Conservation (phyloP, 2,329 filamentous ascomycete species). For the Calonectria hongkongensis region DNA sequence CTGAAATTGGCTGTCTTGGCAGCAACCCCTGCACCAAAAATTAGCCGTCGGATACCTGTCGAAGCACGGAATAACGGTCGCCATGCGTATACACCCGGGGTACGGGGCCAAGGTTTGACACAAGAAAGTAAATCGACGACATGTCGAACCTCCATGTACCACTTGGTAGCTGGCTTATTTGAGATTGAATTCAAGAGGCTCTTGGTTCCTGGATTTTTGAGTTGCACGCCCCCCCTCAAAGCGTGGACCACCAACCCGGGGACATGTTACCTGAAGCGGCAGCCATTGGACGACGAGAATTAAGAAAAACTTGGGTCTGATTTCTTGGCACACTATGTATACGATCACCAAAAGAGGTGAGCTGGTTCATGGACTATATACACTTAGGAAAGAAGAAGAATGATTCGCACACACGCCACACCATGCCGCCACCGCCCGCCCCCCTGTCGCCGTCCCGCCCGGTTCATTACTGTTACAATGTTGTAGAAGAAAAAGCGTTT, state of each 20-base stretch:
- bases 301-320: neutral
- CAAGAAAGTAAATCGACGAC: slow-evolving; percentile 20
- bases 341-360: slow-evolving; percentile 1
- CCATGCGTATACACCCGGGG: neutral
- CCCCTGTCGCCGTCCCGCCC: neutral
- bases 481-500: neutral
- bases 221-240: neutral
- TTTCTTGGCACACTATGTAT: slow-evolving; percentile 25
- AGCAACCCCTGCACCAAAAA: neutral
- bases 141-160: neutral
- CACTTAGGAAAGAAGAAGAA: slow-evolving; percentile 9
- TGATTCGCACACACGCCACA: neutral
- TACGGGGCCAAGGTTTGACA: slow-evolving; percentile 1
- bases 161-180: neutral
- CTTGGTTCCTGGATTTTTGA: neutral
- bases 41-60: neutral
- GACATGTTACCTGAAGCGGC: neutral
- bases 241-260: neutral
- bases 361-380: slow-evolving; percentile 6
- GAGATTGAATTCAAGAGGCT: slow-evolving; percentile 21
- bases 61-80: neutral
- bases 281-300: neutral
- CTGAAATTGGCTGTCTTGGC: slow-evolving; percentile 18
- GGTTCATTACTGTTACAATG: neutral
- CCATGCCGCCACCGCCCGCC: neutral